A percentile compares a stretch with the other conserved stretches of the same genome.
phyloP scores from a whole-genome alignment of 768 basidiomycete genomes.

The Suillus subluteus region DNA sequence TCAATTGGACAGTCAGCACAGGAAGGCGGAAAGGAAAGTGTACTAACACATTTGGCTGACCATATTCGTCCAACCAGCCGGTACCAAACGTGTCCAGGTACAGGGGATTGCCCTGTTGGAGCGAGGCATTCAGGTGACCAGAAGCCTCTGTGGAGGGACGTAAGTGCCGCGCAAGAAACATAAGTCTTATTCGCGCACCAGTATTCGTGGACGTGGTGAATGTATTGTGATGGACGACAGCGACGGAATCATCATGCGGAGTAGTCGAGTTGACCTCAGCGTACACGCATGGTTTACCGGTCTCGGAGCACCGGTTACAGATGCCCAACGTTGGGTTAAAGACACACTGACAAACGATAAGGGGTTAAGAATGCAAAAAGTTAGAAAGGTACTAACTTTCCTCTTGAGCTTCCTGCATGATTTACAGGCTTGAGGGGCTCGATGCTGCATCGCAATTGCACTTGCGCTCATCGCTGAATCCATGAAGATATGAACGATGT shows the following conservation, averaged over 20 bases:
- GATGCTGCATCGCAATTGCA: conserved; percentile 9
- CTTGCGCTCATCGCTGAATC: background rate
- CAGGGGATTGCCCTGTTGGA: background rate
- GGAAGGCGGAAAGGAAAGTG: background rate
- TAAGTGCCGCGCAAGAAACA: background rate
- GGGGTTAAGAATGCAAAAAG: background rate
- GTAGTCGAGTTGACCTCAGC: background rate
- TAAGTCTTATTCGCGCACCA: background rate
- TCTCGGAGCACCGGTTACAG: conserved; percentile 4
- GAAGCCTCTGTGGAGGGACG: background rate
- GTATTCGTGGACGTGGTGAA: background rate
- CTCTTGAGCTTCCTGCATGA: conserved; percentile 10
- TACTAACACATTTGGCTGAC: conserved; percentile 1
- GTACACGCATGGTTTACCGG: conserved; percentile 2
- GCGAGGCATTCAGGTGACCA: background rate
- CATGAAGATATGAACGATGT: background rate
- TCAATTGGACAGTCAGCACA: conserved; percentile 4
- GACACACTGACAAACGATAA: background rate
- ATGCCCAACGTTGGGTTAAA: background rate
- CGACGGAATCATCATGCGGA: background rate
- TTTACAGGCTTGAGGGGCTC: conserved; percentile 2
- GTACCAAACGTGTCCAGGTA: background rate
- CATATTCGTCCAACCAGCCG: background rate
- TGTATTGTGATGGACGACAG: background rate
- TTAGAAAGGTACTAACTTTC: background rate